Evolutionary conservation across 1,284 basidiomycete species (phyloP), one percentile per base, ranked within the genome.

Genomic region (Cystobasidium sp.): DNA sequence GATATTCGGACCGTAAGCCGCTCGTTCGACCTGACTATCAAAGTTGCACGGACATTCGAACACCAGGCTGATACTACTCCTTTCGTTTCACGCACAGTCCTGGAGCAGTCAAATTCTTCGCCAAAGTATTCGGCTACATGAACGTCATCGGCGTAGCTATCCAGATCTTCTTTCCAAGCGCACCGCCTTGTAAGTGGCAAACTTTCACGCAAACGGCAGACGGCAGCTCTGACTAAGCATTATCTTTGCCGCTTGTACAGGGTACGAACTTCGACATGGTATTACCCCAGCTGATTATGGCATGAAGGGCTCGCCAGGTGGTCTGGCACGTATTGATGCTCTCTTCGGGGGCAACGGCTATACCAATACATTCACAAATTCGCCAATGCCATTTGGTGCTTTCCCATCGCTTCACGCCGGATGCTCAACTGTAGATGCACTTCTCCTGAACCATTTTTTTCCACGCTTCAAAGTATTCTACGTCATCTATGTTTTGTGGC

Each of bases 211-310:
- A 18, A 59, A 41, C 18, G 6, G 18, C 16, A 16, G 18, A 6
- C 20, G 9, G 18, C 31, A 10, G 1, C 41, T 2, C 20, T 59
- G 56, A 59, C 56, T 49, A 12, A n/a, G n/a, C 37, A 6, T 41
- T 43, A 16, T 14, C 56, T n/a, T 18, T 18, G 20, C 39, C 39
- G 5, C 6, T 59, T 24, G 3, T 49, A 24, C 76, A 87, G 96
- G 95, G 97, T 99, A 99, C 83, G 97, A 99, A 82, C 87, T 99
- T 79, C 93, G 97, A 75, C 92, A 99, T 81, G 97, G 97, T 1
- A 88, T 98, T 43, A 96, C 92, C 0, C 96, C 96, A 0, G 96
- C 96, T 47, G 88, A 94, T 80, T 98, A 98, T 84, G 84, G 85
- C 65, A 95, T 97, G 87, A 89, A 88, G 61, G 94, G 97, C 37